Evolutionary conservation across 2,329 filamentous ascomycete genomes (phyloP).

Genomic region (Ascochyta pisi): DNA sequence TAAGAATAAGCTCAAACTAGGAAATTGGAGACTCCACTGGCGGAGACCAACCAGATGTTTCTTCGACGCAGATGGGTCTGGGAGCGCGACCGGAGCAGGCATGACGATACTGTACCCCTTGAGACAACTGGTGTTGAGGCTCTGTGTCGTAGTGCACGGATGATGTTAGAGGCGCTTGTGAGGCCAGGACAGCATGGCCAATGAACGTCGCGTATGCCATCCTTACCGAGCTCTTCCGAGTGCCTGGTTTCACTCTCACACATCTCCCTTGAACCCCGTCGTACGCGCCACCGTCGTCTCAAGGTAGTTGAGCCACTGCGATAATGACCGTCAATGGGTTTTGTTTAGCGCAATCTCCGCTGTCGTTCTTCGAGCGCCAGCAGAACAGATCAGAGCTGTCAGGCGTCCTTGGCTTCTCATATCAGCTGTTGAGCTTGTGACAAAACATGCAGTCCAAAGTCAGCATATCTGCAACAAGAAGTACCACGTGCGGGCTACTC

Average conservation of each 20-base stretch:
- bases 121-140: constrained; percentile 50
- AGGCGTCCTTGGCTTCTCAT: constrained; percentile 5
- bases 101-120: constrained; percentile 42
- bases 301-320: constrained; percentile 12
- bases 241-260: constrained; percentile 27
- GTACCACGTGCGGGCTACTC: no score
- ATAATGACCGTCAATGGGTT: constrained; percentile 5
- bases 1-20: constrained; percentile 31
- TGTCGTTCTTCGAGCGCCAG: not conserved
- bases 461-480: no score
- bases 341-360: constrained; percentile 12
- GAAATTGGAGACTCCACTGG: constrained; percentile 24
- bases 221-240: constrained; percentile 20
- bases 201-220: constrained; percentile 15
- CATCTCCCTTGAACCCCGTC: constrained; percentile 14
- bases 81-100: constrained; percentile 24
- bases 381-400: constrained; percentile 1
- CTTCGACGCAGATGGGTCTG: constrained; percentile 19
- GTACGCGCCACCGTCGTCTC: constrained; percentile 17
- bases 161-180: constrained; percentile 30
- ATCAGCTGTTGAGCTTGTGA: not conserved
- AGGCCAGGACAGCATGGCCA: constrained; percentile 10
- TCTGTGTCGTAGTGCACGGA: constrained; percentile 13
- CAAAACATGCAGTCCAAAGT: no score
- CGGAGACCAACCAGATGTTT: constrained; percentile 35